A percentile compares a stretch with the other conserved stretches of the same genome.
phyloP scores from a whole-genome alignment of 257 asterid species.

The Haberlea rhodopensis region DNA sequence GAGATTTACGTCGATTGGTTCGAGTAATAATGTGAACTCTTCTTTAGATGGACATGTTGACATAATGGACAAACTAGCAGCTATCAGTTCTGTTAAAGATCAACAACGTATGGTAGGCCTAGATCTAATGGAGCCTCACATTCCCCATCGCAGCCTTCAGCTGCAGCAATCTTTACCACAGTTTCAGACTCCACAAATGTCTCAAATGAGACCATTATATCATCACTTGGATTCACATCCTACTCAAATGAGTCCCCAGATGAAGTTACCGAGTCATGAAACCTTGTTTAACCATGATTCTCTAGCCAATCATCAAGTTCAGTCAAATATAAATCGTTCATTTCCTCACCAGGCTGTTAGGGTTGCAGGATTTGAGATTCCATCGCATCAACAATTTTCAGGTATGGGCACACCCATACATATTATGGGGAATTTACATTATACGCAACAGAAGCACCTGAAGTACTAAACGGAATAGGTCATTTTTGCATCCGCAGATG shows the following conservation, averaged over 20 bases:
- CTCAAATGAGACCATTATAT: slow-evolving; percentile 53
- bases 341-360: slow-evolving; percentile 56
- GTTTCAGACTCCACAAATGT: slow-evolving; percentile 50
- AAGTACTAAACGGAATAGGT: no score
- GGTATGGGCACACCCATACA: no score
- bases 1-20: slow-evolving; percentile 39
- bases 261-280: slow-evolving; percentile 56
- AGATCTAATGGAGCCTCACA: slow-evolving; percentile 47
- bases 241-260: slow-evolving; percentile 50
- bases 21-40: slow-evolving; percentile 30
- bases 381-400: slow-evolving; percentile 58
- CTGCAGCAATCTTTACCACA: slow-evolving; percentile 53
- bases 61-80: slow-evolving; percentile 52
- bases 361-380: slow-evolving; percentile 55
- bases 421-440: no score
- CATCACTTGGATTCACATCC: slow-evolving; percentile 58
- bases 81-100: slow-evolving; percentile 48
- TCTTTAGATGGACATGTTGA: slow-evolving; percentile 43
- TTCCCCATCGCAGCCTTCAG: slow-evolving; percentile 39
- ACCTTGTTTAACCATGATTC: slow-evolving; percentile 43
- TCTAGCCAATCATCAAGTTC: slow-evolving; percentile 47
- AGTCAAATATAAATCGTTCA: slow-evolving; percentile 43
- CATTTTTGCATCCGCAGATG: slow-evolving; percentile 55
- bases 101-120: slow-evolving; percentile 38
- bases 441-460: no score